phyloP scores from a whole-genome alignment of 768 basidiomycete species.

The Artomyces pyxidatus region DNA sequence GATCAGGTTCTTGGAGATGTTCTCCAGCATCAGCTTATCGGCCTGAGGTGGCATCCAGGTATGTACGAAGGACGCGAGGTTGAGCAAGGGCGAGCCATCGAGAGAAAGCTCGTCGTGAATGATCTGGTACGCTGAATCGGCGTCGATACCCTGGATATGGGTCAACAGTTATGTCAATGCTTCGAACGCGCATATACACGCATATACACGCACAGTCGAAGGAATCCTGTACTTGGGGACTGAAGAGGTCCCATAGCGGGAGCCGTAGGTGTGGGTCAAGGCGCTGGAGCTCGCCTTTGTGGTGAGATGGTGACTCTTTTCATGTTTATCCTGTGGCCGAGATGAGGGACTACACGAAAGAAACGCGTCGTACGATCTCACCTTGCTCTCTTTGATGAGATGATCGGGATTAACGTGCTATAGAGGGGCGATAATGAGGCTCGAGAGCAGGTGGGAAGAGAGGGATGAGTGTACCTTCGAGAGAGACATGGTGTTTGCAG shows the following conservation, averaged over 20 bases:
- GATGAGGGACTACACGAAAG: not conserved
- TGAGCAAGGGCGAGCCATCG: slow-evolving; percentile 48
- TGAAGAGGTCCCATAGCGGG: slow-evolving; percentile 57
- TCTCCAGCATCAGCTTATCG: slow-evolving; percentile 52
- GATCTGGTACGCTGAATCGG: slow-evolving; percentile 45
- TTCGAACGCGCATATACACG: no score
- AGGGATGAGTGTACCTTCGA: slow-evolving; percentile 7
- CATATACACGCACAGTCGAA: slow-evolving; percentile 31
- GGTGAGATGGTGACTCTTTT: slow-evolving; percentile 26
- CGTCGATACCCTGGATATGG: slow-evolving; percentile 38
- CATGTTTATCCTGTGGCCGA: slow-evolving; percentile 36
- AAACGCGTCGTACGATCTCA: not conserved
- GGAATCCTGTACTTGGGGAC: slow-evolving; percentile 66
- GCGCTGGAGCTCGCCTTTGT: slow-evolving; percentile 26
- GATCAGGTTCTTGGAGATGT: slow-evolving; percentile 59
- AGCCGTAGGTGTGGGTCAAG: slow-evolving; percentile 43
- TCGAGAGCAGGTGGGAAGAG: not conserved
- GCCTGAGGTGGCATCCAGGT: slow-evolving; percentile 53
- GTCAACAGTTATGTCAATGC: not conserved
- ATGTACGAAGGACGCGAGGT: slow-evolving; percentile 61
- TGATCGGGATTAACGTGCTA: slow-evolving; percentile 14
- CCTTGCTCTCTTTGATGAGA: slow-evolving; percentile 8
- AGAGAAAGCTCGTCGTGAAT: slow-evolving; percentile 58
- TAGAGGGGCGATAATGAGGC: not conserved
- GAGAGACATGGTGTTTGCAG: slow-evolving; percentile 17